These are phyloP conservation scores for Penicillium roqueforti DNA, from an alignment of 495 filamentous ascomycete species.

Conservation along the genomic window DNA sequence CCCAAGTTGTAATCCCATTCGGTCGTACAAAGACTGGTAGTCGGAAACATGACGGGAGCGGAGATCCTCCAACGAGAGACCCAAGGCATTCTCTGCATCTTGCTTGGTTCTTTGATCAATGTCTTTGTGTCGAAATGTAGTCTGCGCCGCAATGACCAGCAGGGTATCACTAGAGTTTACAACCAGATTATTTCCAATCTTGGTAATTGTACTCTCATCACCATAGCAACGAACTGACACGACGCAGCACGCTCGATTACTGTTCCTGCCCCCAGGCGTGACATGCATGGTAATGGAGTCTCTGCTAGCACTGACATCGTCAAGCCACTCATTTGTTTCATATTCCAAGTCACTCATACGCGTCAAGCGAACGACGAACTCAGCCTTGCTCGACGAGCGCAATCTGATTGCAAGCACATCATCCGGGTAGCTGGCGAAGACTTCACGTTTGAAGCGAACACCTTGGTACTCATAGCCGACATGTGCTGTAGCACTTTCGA, in stretches of 20 bases:
- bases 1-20: slow-evolving; percentile 29
- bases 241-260: slow-evolving; percentile 33
- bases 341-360: slow-evolving; percentile 36
- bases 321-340: slow-evolving; percentile 40
- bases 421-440: slow-evolving; percentile 39
- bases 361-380: slow-evolving; percentile 27
- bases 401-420: slow-evolving; percentile 41
- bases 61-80: slow-evolving; percentile 17
- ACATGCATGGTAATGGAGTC: slow-evolving; percentile 35
- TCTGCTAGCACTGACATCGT: slow-evolving; percentile 24
- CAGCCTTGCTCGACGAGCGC: slow-evolving; percentile 23
- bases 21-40: slow-evolving; percentile 32
- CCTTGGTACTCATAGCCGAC: slow-evolving; percentile 36
- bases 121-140: slow-evolving; percentile 34
- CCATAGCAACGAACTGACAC: slow-evolving; percentile 25
- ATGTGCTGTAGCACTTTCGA: slow-evolving; percentile 30
- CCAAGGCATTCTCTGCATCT: slow-evolving; percentile 24
- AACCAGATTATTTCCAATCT: slow-evolving; percentile 31
- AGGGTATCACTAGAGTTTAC: slow-evolving; percentile 27
- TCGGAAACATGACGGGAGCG: slow-evolving; percentile 28
- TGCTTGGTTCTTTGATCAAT: slow-evolving; percentile 18
- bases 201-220: slow-evolving; percentile 20
- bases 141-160: slow-evolving; percentile 39
- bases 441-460: slow-evolving; percentile 31
- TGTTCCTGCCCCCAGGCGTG: slow-evolving; percentile 34